Base-by-base conservation (phyloP, 1,139 yeast species). In the Scheffersomyces parashehatae region DNA sequence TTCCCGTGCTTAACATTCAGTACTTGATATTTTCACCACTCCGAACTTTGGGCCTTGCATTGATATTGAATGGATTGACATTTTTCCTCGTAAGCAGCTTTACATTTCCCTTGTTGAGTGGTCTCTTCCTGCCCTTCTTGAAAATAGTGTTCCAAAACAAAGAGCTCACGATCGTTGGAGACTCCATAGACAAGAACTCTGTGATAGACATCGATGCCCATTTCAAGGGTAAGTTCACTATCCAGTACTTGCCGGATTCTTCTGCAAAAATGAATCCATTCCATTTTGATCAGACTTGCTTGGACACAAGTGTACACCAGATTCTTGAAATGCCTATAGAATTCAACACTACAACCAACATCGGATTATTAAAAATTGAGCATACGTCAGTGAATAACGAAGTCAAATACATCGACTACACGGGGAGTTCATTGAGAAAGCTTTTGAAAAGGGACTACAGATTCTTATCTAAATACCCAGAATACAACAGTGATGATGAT, bases 201-300 rank as follows among this genome's bases (percentile, higher is more conserved):
- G 67, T 83, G 6, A 58, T 78, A 16, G 88, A 88, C 53, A 75
- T 84, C 44, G 78, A 88, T 29, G 69, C 84, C 3, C 95, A 90
- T 60, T 86, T 93, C 58, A 84, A 81, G 54, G 99, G 98, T 39
- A 82, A 81, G 44, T 87, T 88, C 57, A 87, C 93, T 2, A 85
- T 93, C 52, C 87, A 91, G 54, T 88, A 88, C 52, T 70, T 95
- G 35, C 99, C 99, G 0, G 98, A 93, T 60, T 87, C 96, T 35
- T 85, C 95, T 0, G 97, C 95, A 2, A 73, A 76, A 54, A 70
- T 95, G 58, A 89, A 91, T 52, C 97, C 97, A 1, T 80, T 83
- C 52, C 79, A 76, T 37, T 79, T 77, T 34, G 75, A 81, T 26
- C 56, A 58, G 11, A 76, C 75, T 46, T 91, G 98, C 63, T 60